phyloP scores from a whole-genome alignment of 306 rosid genomes.

The Echinosophora koreensis region DNA sequence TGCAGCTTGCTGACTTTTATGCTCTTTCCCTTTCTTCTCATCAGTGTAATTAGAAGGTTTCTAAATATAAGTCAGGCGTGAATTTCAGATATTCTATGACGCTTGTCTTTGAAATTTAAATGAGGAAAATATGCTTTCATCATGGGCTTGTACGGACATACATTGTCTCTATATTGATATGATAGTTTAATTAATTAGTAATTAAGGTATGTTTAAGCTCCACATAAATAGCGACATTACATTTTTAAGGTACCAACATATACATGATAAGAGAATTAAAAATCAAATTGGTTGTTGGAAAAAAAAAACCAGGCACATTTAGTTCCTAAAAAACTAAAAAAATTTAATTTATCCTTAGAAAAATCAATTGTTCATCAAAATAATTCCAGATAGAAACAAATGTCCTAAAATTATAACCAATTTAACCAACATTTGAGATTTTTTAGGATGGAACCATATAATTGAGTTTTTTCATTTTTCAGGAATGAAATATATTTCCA shows the following conservation, averaged over 20 bases:
- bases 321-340: too few species aligned
- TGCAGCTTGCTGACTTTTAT: constrained; percentile 32
- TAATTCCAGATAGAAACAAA: too few species aligned
- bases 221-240: constrained; percentile 9
- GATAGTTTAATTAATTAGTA: not conserved
- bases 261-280: too few species aligned
- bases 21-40: constrained; percentile 11
- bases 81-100: constrained; percentile 38
- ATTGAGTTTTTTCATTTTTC: too few species aligned
- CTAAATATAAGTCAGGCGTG: not conserved
- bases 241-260: not conserved
- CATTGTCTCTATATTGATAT: constrained; percentile 13
- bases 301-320: too few species aligned
- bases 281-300: too few species aligned
- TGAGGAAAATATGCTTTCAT: not conserved
- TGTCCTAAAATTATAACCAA: too few species aligned
- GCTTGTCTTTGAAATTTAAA: constrained; percentile 17
- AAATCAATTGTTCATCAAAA: too few species aligned
- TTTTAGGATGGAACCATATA: too few species aligned
- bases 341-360: too few species aligned
- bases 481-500: too few species aligned
- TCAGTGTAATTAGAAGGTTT: constrained; percentile 12
- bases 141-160: constrained; percentile 19
- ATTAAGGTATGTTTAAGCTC: constrained; percentile 1
- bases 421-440: too few species aligned